These are phyloP conservation scores for Fonsecaea nubica DNA, from an alignment of 2,329 filamentous ascomycete species.

Conservation along the genomic window DNA sequence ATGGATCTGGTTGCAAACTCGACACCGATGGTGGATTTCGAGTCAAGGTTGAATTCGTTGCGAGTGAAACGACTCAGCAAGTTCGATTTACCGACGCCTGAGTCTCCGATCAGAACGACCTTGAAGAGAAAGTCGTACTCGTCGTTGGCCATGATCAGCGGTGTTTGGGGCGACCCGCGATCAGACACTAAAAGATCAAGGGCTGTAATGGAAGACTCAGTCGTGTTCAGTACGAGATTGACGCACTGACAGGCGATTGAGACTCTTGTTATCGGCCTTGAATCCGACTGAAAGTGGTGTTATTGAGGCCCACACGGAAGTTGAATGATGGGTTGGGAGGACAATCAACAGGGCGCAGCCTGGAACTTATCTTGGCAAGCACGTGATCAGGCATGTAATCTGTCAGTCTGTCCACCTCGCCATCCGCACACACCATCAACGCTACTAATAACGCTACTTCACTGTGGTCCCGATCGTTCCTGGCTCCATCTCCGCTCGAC, in stretches of 20 bases:
- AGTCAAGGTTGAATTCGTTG: conserved; percentile 99
- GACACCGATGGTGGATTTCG: conserved; percentile 99
- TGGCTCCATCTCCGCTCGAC: no score
- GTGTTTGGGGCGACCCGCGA: conserved; percentile 4
- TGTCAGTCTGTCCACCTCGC: no score
- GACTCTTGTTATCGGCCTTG: neutral
- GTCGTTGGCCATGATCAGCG: conserved; percentile 69
- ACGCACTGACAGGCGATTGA: neutral
- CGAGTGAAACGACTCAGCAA: conserved; percentile 98
- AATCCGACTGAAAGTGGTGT: neutral
- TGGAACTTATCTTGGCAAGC: conserved; percentile 2
- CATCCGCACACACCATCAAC: no score
- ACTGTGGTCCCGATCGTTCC: no score
- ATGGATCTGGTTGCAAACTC: conserved; percentile 99
- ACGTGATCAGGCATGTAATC: neutral
- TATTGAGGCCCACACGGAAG: neutral
- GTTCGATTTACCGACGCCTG: conserved; percentile 99
- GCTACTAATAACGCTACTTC: no score
- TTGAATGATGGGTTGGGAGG: neutral
- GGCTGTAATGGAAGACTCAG: conserved; percentile 7
- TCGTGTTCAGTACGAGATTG: neutral
- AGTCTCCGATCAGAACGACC: conserved; percentile 99
- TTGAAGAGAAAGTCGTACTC: conserved; percentile 99
- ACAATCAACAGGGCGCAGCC: neutral
- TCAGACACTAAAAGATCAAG: conserved; percentile 2